phyloP scores from a whole-genome alignment of 805 yeast genomes.

The Ogataea trehaloabstinens region DNA sequence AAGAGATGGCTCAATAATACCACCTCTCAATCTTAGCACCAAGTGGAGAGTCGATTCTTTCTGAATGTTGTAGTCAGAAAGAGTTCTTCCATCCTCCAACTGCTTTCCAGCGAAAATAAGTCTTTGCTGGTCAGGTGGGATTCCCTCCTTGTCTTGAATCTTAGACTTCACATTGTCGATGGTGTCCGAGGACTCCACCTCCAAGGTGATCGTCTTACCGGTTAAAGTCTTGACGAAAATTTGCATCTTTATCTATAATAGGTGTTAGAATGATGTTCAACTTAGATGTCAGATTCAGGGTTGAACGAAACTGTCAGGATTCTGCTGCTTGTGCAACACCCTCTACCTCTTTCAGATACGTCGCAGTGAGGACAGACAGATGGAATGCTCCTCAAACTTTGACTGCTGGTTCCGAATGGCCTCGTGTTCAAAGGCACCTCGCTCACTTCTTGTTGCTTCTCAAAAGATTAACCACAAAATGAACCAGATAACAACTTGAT shows the following conservation, averaged over 20 bases:
- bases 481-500: too few species aligned
- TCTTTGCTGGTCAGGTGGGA: conserved; percentile 96
- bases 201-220: conserved; percentile 91
- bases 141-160: conserved; percentile 96
- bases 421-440: too few species aligned
- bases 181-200: conserved; percentile 92
- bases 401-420: too few species aligned
- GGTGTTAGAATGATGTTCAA: conserved; percentile 2
- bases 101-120: conserved; percentile 95
- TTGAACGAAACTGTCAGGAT: too few species aligned
- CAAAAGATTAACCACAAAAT: too few species aligned
- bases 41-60: conserved; percentile 76
- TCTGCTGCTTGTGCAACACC: too few species aligned
- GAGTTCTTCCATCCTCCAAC: conserved; percentile 92
- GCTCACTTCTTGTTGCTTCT: too few species aligned
- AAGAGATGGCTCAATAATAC: conserved; percentile 98
- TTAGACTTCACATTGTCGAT: conserved; percentile 93
- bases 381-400: too few species aligned
- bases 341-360: too few species aligned
- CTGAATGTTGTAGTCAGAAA: conserved; percentile 93
- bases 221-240: conserved; percentile 99
- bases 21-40: conserved; percentile 68
- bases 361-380: too few species aligned
- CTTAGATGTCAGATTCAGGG: not conserved
- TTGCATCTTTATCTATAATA: conserved; percentile 57